Evolutionary conservation across 768 basidiomycete genomes (phyloP).

Genomic region (Lentinus tigrinus): DNA sequence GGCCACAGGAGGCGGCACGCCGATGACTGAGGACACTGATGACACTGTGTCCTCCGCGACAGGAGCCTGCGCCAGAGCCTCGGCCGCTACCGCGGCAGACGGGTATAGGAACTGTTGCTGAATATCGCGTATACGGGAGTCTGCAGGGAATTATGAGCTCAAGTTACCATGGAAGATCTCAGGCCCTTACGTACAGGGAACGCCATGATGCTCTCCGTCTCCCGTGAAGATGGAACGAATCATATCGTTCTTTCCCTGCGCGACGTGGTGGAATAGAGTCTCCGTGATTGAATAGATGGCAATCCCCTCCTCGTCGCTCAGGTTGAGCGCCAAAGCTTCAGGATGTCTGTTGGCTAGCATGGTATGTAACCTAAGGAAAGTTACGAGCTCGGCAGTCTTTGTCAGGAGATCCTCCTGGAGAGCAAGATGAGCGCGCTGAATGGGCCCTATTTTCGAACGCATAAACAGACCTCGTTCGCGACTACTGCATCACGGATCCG

Average conservation of each 20-base stretch:
- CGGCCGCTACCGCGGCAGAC: constrained; percentile 26
- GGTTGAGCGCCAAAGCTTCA: constrained; percentile 39
- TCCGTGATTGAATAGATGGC: constrained; percentile 55
- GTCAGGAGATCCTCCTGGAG: constrained; percentile 42
- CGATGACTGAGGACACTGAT: constrained; percentile 39
- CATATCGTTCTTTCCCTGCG: constrained; percentile 46
- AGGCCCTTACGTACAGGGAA: constrained; percentile 54
- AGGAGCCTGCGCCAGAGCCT: not conserved
- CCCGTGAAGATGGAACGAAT: constrained; percentile 57
- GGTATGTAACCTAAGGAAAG: constrained; percentile 58
- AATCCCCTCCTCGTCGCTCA: constrained; percentile 51
- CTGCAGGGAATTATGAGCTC: constrained; percentile 34
- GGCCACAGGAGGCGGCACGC: constrained; percentile 36
- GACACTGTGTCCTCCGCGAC: constrained; percentile 9
- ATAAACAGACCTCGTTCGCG: constrained; percentile 49
- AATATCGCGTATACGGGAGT: constrained; percentile 60
- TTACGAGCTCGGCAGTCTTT: constrained; percentile 51
- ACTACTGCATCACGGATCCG: constrained; percentile 56
- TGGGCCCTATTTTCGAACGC: not conserved
- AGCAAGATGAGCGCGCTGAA: not conserved
- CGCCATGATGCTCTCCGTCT: constrained; percentile 57
- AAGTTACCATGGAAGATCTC: constrained; percentile 1
- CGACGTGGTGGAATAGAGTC: constrained; percentile 55
- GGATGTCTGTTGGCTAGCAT: constrained; percentile 46
- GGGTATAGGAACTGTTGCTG: constrained; percentile 52